Evolutionary conservation across 2,329 filamentous ascomycete species (phyloP), one percentile per base, ranked within the genome.

Genomic region (Aureobasidium sp.): DNA sequence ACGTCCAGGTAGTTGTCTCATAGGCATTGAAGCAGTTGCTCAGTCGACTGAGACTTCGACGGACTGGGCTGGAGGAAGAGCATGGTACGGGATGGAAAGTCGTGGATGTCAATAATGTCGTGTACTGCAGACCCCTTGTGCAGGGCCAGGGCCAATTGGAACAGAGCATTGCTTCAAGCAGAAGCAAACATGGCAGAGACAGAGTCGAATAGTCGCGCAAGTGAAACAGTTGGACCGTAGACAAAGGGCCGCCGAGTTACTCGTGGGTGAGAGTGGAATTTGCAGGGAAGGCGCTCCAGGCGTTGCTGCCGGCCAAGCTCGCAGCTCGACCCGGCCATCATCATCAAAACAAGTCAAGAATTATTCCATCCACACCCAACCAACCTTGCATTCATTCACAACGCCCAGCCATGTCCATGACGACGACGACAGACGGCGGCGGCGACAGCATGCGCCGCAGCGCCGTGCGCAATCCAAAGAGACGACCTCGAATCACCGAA

Each of bases 401-500:
- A 40, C 38, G 19, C 19, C 25, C 17, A 21, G 15, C 43, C 43
- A 47, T 58, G 55, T 58, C 55, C 8, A 58, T 58, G 43, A 40
- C 55, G 15, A 49, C 43, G 19, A 58, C 55, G 43, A 51, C 42
- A 51, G 51, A 57, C 10, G 42, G 43, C 23, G 42, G 43, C 23
- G 33, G 35, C 33, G 68, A 69, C 64, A 66, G 69, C 51, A 64
- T 64, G 49, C 63, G 68, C 19, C 64, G 65, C 49, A 71, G 70
- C 64, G 71, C 73, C 15, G 69, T 73, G 67, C 73, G 75, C 63
- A 78, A 78, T 64, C 75, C 76, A 40, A 72, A 74, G 62, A 71
- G 77, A 63, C 71, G 77, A 66, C 74, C 74, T 66, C 74, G 77
- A 69, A 73, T 74, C 60, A 68, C 66, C 60, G 74, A 77, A 64